Conservation (phyloP, 129 eudicot genomes). For the Apium graveolens region DNA sequence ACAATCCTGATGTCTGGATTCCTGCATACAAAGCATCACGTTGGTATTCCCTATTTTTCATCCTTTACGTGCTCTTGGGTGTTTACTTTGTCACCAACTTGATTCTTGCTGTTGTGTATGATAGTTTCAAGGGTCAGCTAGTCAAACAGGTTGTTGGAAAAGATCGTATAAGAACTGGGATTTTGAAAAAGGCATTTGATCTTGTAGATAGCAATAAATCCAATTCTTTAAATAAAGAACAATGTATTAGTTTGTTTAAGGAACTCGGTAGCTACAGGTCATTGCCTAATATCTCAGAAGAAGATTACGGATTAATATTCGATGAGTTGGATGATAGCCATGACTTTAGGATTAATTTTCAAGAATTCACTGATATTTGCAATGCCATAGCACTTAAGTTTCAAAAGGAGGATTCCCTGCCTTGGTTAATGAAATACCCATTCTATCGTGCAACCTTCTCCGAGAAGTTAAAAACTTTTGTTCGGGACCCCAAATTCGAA, state of each 20-base stretch:
- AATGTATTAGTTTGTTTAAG: slow-evolving; percentile 67
- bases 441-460: slow-evolving; percentile 60
- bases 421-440: slow-evolving; percentile 49
- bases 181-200: slow-evolving; percentile 72
- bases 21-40: slow-evolving; percentile 97
- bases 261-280: slow-evolving; percentile 91
- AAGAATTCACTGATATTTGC: slow-evolving; percentile 86
- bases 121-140: slow-evolving; percentile 86
- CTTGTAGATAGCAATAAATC: slow-evolving; percentile 33
- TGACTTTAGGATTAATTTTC: slow-evolving; percentile 72
- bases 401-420: slow-evolving; percentile 60
- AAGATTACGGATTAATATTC: slow-evolving; percentile 76
- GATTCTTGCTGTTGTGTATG: slow-evolving; percentile 97
- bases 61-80: slow-evolving; percentile 81
- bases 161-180: slow-evolving; percentile 61
- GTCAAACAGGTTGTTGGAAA: slow-evolving; percentile 65
- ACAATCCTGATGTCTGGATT: slow-evolving; percentile 97
- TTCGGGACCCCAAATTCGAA: slow-evolving; percentile 54
- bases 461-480: slow-evolving; percentile 48
- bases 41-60: slow-evolving; percentile 70
- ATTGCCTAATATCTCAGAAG: slow-evolving; percentile 77
- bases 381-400: slow-evolving; percentile 88
- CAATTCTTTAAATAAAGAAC: slow-evolving; percentile 52
- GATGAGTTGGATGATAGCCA: slow-evolving; percentile 70
- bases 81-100: slow-evolving; percentile 96